Percentiles rank a stretch among this genome's conserved stretches.
Conservation (phyloP, 306 rosid species). For the Malus asiatica region DNA sequence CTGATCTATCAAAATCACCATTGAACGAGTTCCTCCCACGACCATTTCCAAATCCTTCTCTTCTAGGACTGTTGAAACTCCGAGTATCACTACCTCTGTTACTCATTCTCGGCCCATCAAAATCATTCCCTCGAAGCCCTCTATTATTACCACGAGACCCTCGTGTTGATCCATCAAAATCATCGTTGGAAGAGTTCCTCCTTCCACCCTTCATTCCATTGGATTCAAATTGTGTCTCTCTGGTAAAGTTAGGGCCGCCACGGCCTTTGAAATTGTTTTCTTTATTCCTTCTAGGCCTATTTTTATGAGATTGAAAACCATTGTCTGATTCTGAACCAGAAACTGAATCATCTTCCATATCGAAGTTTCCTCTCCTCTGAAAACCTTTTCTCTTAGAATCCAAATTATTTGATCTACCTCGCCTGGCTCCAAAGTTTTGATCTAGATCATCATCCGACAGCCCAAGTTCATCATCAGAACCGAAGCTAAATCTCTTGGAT, state of each 20-base stretch:
- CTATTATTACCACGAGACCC: slow-evolving; percentile 28
- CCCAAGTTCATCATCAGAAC: slow-evolving; percentile 73
- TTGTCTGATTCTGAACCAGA: slow-evolving; percentile 33
- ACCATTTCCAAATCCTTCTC: slow-evolving; percentile 27
- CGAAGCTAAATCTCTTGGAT: slow-evolving; percentile 58
- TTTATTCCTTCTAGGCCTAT: slow-evolving; percentile 8
- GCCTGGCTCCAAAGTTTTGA: slow-evolving; percentile 31
- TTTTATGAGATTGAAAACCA: slow-evolving; percentile 14
- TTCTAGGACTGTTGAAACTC: slow-evolving; percentile 14
- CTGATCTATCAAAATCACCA: background rate
- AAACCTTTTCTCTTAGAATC: slow-evolving; percentile 38
- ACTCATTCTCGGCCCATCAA: slow-evolving; percentile 29
- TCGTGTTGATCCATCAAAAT: slow-evolving; percentile 33
- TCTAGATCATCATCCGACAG: slow-evolving; percentile 50
- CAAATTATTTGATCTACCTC: slow-evolving; percentile 24
- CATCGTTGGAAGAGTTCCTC: slow-evolving; percentile 35
- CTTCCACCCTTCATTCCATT: slow-evolving; percentile 29
- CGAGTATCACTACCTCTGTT: slow-evolving; percentile 24
- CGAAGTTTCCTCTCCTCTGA: slow-evolving; percentile 17
- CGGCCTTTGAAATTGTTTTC: slow-evolving; percentile 9
- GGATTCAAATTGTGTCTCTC: slow-evolving; percentile 30
- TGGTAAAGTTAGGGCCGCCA: slow-evolving; percentile 16
- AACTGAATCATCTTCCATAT: slow-evolving; percentile 11
- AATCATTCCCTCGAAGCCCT: slow-evolving; percentile 30
- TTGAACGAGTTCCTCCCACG: background rate